Percentiles rank a stretch among this genome's conserved stretches.
Evolutionary conservation across 1,139 yeast species (phyloP).

Genomic region (Nakaseomyces delphensis): DNA sequence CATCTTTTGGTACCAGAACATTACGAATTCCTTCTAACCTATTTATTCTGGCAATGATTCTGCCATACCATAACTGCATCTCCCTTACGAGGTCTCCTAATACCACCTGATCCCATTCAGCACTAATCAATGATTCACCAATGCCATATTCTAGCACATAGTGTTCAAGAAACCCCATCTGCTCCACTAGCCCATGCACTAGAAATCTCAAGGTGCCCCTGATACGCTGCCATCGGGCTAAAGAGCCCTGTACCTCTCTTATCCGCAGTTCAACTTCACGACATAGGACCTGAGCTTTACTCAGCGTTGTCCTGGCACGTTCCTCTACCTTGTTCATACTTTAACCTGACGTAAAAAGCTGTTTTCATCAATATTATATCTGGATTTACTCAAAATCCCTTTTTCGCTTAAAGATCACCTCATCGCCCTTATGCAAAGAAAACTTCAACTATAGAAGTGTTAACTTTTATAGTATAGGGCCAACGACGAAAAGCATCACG

Average conservation of each 20-base stretch:
- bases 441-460: too few species aligned
- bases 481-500: too few species aligned
- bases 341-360: conserved; percentile 14
- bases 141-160: conserved; percentile 29
- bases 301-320: conserved; percentile 33
- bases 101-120: conserved; percentile 20
- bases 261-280: conserved; percentile 31
- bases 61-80: conserved; percentile 28
- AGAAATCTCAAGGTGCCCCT: conserved; percentile 30
- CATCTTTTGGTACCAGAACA: conserved; percentile 11
- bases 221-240: conserved; percentile 22
- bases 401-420: too few species aligned
- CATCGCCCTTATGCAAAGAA: too few species aligned
- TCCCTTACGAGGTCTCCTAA: conserved; percentile 22
- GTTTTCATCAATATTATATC: too few species aligned
- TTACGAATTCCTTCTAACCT: conserved; percentile 27
- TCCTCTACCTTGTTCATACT: conserved; percentile 24
- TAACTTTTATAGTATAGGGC: too few species aligned
- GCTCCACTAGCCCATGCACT: conserved; percentile 32
- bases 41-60: conserved; percentile 30
- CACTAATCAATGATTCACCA: conserved; percentile 24
- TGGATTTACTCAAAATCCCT: too few species aligned
- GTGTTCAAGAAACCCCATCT: conserved; percentile 29
- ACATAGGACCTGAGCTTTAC: conserved; percentile 34
- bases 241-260: conserved; percentile 16